A percentile compares a stretch with the other conserved stretches of the same genome.
phyloP scores from a whole-genome alignment of 1,284 basidiomycete genomes.

The Leucoagaricus sp. region DNA sequence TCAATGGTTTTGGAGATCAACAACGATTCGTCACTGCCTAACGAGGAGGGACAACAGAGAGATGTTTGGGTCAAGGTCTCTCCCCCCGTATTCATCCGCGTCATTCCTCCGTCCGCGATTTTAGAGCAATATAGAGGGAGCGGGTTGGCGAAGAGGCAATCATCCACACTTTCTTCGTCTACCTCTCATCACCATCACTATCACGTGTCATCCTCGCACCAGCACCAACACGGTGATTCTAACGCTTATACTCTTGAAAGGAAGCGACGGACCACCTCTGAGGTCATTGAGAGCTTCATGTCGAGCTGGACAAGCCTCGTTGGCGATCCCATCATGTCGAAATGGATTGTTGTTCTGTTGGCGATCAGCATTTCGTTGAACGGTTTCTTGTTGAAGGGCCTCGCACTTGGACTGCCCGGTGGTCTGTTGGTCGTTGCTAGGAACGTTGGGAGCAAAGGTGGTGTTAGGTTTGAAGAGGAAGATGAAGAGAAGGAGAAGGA shows the following conservation, averaged over 20 bases:
- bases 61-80: slow-evolving; percentile 15
- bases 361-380: slow-evolving; percentile 91
- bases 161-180: slow-evolving; percentile 16
- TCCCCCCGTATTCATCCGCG: slow-evolving; percentile 64
- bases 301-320: slow-evolving; percentile 93
- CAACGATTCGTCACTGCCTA: slow-evolving; percentile 18
- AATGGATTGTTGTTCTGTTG: slow-evolving; percentile 93
- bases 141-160: too few species aligned
- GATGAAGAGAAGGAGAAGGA: slow-evolving; percentile 20
- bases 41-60: slow-evolving; percentile 27
- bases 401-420: slow-evolving; percentile 47
- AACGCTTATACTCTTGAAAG: background rate
- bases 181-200: slow-evolving; percentile 9
- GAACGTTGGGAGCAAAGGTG: slow-evolving; percentile 32
- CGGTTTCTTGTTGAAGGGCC: slow-evolving; percentile 89
- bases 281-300: slow-evolving; percentile 82
- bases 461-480: slow-evolving; percentile 51
- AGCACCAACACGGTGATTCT: slow-evolving; percentile 1
- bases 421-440: slow-evolving; percentile 28
- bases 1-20: slow-evolving; percentile 20
- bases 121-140: slow-evolving; percentile 46
- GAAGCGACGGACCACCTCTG: slow-evolving; percentile 20
- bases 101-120: slow-evolving; percentile 68
- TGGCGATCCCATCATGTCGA: slow-evolving; percentile 92
- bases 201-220: background rate